Percentiles rank a stretch among this genome's conserved stretches.
phyloP scores from a whole-genome alignment of 805 yeast species.

The Yamadazyma olivae region DNA sequence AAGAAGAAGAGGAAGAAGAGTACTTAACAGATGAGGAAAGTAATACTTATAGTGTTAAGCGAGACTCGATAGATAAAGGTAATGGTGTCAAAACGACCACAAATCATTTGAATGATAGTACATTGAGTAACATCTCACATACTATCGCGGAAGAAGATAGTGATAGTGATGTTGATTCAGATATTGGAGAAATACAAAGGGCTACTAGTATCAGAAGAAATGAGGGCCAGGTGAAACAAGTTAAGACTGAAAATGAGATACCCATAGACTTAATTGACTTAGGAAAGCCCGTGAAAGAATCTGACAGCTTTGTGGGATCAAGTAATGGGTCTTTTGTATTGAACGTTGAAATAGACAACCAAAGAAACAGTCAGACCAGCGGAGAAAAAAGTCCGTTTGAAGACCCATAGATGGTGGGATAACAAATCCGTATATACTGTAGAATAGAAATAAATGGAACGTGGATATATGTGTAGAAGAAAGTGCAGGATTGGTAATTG shows the following conservation, averaged over 20 bases:
- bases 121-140: conserved; percentile 8
- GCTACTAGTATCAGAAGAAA: conserved; percentile 33
- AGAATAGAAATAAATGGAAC: not conserved
- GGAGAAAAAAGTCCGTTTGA: conserved; percentile 29
- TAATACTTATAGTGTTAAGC: conserved; percentile 7
- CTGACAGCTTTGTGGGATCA: conserved; percentile 18
- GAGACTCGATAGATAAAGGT: not conserved
- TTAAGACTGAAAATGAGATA: conserved; percentile 4
- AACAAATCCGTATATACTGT: not conserved
- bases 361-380: conserved; percentile 11
- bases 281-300: conserved; percentile 7
- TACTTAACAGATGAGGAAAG: conserved; percentile 17
- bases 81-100: conserved; percentile 8
- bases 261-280: conserved; percentile 11
- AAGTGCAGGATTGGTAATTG: too few relatives aligned
- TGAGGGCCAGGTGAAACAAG: conserved; percentile 6
- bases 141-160: conserved; percentile 15
- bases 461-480: too few relatives aligned
- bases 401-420: conserved; percentile 14
- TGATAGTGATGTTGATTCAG: conserved; percentile 45
- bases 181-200: conserved; percentile 41
- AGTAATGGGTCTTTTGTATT: conserved; percentile 26
- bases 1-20: conserved; percentile 36
- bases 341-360: conserved; percentile 30
- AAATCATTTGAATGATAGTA: conserved; percentile 9